Evolutionary conservation across 768 basidiomycete species (phyloP), one percentile per base, ranked within the genome.

Genomic region (Tylopilus balloui): DNA sequence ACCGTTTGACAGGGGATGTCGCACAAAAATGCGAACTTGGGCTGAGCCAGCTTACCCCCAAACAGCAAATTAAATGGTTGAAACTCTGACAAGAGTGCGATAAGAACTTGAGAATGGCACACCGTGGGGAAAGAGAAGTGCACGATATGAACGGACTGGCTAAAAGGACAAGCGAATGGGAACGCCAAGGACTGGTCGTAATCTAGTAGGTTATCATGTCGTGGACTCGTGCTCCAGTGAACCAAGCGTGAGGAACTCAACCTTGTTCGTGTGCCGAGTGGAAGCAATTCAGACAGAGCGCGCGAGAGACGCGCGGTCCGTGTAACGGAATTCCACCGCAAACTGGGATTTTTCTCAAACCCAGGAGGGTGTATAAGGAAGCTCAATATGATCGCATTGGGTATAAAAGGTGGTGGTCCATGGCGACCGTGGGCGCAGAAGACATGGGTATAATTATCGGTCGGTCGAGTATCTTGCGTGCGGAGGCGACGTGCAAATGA

Each of bases 51-150:
- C 29, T 6, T 46, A 37, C 17, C 39, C 45, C 47, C 28, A 25
- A 53, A 39, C 12, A 42, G 45, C 46, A 44, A 29, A 50, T 52
- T 48, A 49, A 63, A n/a, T 38, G 21, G 45, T 28, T n/a, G 43
- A 57, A 51, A 50, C 25, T 50, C 34, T 36, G 54, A 50, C 42
- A 48, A 42, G 45, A 42, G 43, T 45, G 35, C 14, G 32, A 9
- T 19, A 27, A 52, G 54, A 29, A 31, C 38, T 32, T 31, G 24
- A 51, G 50, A 63, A 61, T n/a, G n/a, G 54, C 47, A 35, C 10
- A 27, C 31, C 54, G 58, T 54, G 61, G 48, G 49, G 49, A 42
- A 53, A 35, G 20, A 12, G 20, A 19, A n/a, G n/a, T n/a, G 14
- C n/a, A 28, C 19, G 31, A 17, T 17, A 24, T 45, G 44, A 37